These are phyloP conservation scores for Coemansia sp. DNA, from an alignment of 192 early-diverging fungal species.

Conservation along the genomic window DNA sequence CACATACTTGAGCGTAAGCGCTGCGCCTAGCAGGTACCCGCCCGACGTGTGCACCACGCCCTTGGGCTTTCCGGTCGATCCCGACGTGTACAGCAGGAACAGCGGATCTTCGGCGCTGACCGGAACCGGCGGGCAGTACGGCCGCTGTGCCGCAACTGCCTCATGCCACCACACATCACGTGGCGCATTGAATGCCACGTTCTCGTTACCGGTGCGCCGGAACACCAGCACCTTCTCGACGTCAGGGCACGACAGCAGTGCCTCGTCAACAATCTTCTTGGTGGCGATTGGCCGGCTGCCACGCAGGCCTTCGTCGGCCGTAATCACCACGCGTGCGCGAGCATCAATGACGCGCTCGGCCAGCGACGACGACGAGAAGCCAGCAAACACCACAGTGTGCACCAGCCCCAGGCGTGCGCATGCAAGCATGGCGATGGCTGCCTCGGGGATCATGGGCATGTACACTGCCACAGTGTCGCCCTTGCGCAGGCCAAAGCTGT, in stretches of 20 bases:
- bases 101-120: constrained; percentile 91
- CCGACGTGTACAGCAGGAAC: constrained; percentile 94
- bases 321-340: constrained; percentile 78
- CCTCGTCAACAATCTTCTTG: constrained; percentile 94
- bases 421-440: constrained; percentile 88
- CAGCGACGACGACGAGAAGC: constrained; percentile 90
- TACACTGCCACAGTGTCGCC: constrained; percentile 96
- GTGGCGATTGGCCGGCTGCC: constrained; percentile 85
- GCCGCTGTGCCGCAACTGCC: constrained; percentile 75
- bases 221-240: constrained; percentile 87
- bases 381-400: constrained; percentile 96
- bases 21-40: constrained; percentile 92
- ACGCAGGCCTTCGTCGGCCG: constrained; percentile 91
- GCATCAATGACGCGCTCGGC: constrained; percentile 90
- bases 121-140: constrained; percentile 82
- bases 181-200: constrained; percentile 69
- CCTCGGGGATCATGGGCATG: constrained; percentile 98
- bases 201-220: constrained; percentile 79
- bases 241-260: constrained; percentile 71
- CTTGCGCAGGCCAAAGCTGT: constrained; percentile 80
- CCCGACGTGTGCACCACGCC: constrained; percentile 93
- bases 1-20: constrained; percentile 82
- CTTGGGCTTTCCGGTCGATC: constrained; percentile 88
- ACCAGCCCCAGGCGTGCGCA: constrained; percentile 91
- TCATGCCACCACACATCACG: constrained; percentile 98